A percentile compares a stretch with the other conserved stretches of the same genome.
Evolutionary conservation across 179 eudicot species (phyloP).

Genomic region (Silene noctiflora): DNA sequence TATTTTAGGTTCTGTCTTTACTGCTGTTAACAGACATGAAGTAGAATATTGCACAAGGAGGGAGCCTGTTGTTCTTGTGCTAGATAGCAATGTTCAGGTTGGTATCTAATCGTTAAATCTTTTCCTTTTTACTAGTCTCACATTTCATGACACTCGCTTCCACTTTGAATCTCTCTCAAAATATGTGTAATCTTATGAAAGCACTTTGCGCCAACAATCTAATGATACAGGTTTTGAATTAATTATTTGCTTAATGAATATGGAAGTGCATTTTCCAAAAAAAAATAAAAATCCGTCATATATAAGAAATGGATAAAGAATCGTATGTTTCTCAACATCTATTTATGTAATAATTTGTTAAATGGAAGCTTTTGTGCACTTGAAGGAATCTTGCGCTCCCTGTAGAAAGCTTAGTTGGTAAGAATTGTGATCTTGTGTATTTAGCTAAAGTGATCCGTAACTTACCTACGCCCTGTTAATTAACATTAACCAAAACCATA

Average conservation of each 20-base stretch:
- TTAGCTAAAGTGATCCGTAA: not conserved
- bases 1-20: conserved; percentile 32
- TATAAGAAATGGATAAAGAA: not conserved
- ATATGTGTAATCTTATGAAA: not conserved
- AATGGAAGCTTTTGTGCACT: not conserved
- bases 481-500: not conserved
- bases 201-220: not conserved
- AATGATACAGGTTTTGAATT: not conserved
- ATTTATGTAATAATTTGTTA: not conserved
- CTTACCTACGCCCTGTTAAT: not conserved
- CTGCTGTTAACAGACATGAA: conserved; percentile 40
- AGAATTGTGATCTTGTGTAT: not conserved
- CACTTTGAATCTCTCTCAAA: not conserved
- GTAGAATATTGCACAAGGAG: conserved; percentile 46
- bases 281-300: too few relatives aligned
- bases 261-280: not conserved
- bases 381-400: too few relatives aligned
- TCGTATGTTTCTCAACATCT: conserved; percentile 6
- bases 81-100: conserved; percentile 83
- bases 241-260: not conserved
- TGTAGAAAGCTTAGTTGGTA: not conserved
- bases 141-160: too few relatives aligned
- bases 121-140: not conserved
- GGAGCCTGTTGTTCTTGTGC: conserved; percentile 73
- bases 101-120: conserved; percentile 11